Conservation (phyloP, 257 asterid genomes). For the Dorcoceras hygrometricum region DNA sequence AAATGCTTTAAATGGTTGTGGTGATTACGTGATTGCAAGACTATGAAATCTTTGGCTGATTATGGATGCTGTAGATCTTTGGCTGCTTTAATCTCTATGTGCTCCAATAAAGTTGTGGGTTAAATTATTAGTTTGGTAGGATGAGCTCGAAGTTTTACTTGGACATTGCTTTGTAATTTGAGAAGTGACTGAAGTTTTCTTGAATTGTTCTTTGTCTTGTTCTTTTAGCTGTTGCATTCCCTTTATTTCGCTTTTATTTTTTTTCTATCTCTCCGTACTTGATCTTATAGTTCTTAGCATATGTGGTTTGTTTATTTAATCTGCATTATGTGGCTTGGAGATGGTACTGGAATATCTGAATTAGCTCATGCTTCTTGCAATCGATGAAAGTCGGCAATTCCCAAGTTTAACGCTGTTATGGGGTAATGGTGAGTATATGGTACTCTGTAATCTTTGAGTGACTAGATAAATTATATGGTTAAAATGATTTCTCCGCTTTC, state of each 20-base stretch:
- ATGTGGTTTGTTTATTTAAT: background rate
- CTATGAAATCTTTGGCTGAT: slow-evolving; percentile 86
- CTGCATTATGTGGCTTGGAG: background rate
- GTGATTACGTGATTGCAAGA: slow-evolving; percentile 90
- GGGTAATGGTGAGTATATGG: background rate
- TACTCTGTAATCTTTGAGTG: background rate
- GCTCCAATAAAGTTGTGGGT: slow-evolving; percentile 65
- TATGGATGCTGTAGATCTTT: slow-evolving; percentile 60
- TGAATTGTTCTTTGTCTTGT: slow-evolving; percentile 17
- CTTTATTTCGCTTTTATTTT: slow-evolving; percentile 13
- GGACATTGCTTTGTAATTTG: slow-evolving; percentile 66
- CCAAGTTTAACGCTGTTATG: background rate
- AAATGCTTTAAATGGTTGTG: slow-evolving; percentile 93
- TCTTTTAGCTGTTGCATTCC: slow-evolving; percentile 18
- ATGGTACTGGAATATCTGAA: background rate
- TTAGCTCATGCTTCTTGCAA: background rate
- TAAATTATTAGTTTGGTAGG: slow-evolving; percentile 53
- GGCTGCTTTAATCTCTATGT: slow-evolving; percentile 39
- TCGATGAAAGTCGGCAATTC: background rate
- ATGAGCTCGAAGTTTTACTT: slow-evolving; percentile 48
- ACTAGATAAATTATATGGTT: background rate
- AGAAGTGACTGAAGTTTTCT: slow-evolving; percentile 36
- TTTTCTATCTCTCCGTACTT: slow-evolving; percentile 23
- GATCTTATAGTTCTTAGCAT: background rate
- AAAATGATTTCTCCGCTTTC: background rate